Evolutionary conservation across 2,329 filamentous ascomycete genomes (phyloP).

Genomic region (Ambrosiella xylebori): DNA sequence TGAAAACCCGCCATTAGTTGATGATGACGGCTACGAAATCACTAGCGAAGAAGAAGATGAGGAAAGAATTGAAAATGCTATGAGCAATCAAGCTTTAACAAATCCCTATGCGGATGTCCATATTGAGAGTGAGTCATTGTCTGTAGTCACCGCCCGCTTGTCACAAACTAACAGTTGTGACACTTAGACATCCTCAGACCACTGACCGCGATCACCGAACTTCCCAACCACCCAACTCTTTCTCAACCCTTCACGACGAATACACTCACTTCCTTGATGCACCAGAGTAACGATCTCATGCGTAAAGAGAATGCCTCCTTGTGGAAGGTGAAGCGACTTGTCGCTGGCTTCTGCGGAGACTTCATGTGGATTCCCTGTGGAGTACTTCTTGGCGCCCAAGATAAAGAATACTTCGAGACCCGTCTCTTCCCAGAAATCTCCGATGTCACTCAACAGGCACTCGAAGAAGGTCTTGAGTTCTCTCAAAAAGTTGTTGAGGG

Average conservation of each 20-base stretch:
- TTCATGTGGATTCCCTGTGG: slow-evolving; percentile 48
- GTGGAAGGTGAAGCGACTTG: slow-evolving; percentile 56
- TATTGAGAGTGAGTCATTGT: slow-evolving; percentile 43
- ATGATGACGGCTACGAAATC: slow-evolving; percentile 63
- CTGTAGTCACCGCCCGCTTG: not conserved
- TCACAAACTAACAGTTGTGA: slow-evolving; percentile 14
- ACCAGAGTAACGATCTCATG: slow-evolving; percentile 52
- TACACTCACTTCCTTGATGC: slow-evolving; percentile 53
- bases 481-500: not conserved
- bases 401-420: slow-evolving; percentile 37
- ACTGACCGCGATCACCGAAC: slow-evolving; percentile 55
- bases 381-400: slow-evolving; percentile 37
- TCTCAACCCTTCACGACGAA: slow-evolving; percentile 59
- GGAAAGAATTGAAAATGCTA: slow-evolving; percentile 41
- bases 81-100: slow-evolving; percentile 45
- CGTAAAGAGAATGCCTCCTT: slow-evolving; percentile 57
- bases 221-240: slow-evolving; percentile 56
- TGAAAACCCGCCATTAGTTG: slow-evolving; percentile 53
- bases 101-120: slow-evolving; percentile 59
- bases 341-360: slow-evolving; percentile 59
- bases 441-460: slow-evolving; percentile 15
- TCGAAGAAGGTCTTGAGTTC: slow-evolving; percentile 5
- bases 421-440: slow-evolving; percentile 26
- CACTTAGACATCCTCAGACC: slow-evolving; percentile 53
- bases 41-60: slow-evolving; percentile 57